A percentile compares a stretch with the other conserved stretches of the same genome.
Conservation (phyloP, 768 basidiomycete species). For the Leccinum longicurvipes region DNA sequence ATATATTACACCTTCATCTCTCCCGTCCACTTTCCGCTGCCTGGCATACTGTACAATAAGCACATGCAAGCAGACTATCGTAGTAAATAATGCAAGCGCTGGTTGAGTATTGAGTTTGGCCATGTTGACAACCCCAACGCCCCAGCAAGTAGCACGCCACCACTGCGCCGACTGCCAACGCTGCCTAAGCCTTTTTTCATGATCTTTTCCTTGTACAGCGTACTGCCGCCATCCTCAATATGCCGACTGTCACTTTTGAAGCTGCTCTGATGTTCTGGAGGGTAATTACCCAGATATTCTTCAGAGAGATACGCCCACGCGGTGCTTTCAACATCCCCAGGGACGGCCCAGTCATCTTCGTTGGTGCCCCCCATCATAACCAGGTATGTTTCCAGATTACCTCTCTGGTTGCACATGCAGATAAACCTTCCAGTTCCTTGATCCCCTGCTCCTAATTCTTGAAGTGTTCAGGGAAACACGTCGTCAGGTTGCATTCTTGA, state of each 20-base stretch:
- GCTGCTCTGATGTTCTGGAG: slow-evolving; percentile 82
- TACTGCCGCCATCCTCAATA: slow-evolving; percentile 7
- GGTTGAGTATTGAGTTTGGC: slow-evolving; percentile 19
- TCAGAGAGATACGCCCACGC: slow-evolving; percentile 90
- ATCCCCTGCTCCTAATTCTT: slow-evolving; percentile 79
- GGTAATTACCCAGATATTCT: slow-evolving; percentile 87
- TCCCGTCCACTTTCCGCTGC: slow-evolving; percentile 14
- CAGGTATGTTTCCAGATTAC: slow-evolving; percentile 49
- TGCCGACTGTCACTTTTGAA: slow-evolving; percentile 52
- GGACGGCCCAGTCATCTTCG: slow-evolving; percentile 89
- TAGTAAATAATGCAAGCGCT: slow-evolving; percentile 20
- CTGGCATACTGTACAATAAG: slow-evolving; percentile 31
- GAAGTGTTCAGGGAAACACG: slow-evolving; percentile 84
- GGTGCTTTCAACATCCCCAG: slow-evolving; percentile 93
- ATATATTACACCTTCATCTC: slow-evolving; percentile 19
- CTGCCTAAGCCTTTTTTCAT: slow-evolving; percentile 4
- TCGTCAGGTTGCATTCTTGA: slow-evolving; percentile 80
- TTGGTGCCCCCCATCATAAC: slow-evolving; percentile 89
- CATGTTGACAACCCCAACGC: slow-evolving; percentile 21
- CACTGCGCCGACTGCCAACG: neutral
- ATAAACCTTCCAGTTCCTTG: slow-evolving; percentile 68
- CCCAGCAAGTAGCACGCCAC: neutral
- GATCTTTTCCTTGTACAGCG: slow-evolving; percentile 9
- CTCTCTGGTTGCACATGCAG: slow-evolving; percentile 9
- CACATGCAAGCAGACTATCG: slow-evolving; percentile 21